Evolutionary conservation across 2,329 filamentous ascomycete species (phyloP).

Genomic region (Scedosporium dehoogii): DNA sequence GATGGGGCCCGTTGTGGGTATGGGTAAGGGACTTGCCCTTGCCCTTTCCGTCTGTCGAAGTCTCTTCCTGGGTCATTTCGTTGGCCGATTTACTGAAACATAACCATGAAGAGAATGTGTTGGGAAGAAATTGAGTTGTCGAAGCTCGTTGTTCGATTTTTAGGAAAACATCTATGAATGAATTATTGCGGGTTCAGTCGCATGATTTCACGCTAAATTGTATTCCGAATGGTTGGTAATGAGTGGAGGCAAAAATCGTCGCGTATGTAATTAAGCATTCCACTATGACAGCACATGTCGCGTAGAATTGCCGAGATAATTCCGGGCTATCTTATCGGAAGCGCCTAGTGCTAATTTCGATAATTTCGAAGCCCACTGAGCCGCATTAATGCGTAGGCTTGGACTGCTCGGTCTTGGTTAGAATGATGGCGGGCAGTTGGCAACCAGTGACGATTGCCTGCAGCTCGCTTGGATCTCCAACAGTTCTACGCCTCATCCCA

Average conservation of each 20-base stretch:
- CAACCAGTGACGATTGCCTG: not conserved
- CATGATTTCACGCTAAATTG: conserved; percentile 1
- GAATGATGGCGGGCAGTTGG: not conserved
- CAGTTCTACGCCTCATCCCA: not conserved
- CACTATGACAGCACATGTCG: not conserved
- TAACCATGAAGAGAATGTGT: conserved; percentile 17
- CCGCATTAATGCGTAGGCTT: not conserved
- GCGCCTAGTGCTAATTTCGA: not conserved
- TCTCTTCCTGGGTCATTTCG: conserved; percentile 53
- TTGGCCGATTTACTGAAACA: conserved; percentile 21
- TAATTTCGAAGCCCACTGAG: too few species aligned
- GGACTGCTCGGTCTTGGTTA: not conserved
- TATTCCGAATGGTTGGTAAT: not conserved
- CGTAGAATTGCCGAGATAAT: not conserved
- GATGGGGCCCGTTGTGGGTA: conserved; percentile 17
- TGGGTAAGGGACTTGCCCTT: conserved; percentile 40
- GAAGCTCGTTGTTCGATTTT: not conserved
- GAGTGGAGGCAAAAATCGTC: conserved; percentile 7
- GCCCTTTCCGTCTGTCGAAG: conserved; percentile 42
- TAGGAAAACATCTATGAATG: not conserved
- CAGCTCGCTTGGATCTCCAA: not conserved
- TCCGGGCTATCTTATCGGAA: not conserved
- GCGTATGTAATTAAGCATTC: conserved; percentile 9
- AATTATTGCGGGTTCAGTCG: not conserved
- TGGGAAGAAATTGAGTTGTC: conserved; percentile 7